Conservation (phyloP, 2,329 filamentous ascomycete genomes). For the Davidsoniella eucalypti region DNA sequence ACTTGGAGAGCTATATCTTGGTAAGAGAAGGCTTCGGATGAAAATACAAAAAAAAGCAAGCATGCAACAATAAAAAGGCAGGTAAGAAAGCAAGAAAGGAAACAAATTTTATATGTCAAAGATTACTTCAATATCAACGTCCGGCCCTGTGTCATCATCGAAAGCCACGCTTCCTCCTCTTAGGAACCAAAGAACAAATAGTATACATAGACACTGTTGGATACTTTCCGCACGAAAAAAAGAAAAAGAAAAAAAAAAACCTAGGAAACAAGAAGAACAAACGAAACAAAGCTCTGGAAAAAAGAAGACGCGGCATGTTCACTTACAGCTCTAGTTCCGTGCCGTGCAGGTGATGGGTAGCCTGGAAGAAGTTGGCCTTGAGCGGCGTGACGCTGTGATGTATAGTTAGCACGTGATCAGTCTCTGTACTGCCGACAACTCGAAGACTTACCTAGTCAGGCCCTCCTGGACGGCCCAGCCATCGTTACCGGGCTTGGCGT, state of each 20-base stretch:
- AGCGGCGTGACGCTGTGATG: conserved; percentile 63
- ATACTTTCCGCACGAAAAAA: not conserved
- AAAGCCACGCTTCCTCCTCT: conserved; percentile 1
- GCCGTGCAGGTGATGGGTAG: conserved; percentile 41
- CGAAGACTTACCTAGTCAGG: conserved; percentile 52
- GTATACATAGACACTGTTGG: no score
- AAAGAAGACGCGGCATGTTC: not conserved
- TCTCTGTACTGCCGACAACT: not conserved
- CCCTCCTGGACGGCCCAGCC: conserved; percentile 85
- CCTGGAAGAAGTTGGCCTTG: conserved; percentile 84
- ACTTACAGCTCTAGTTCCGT: conserved; percentile 76
- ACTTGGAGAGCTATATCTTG: not conserved
- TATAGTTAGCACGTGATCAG: conserved; percentile 4
- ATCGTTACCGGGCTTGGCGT: conserved; percentile 66
- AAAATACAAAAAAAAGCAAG: not conserved
- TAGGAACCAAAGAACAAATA: not conserved
- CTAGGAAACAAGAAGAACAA: conserved; percentile 14
- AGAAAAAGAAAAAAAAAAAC: no score
- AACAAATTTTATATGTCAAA: not conserved
- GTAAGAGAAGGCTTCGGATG: not conserved
- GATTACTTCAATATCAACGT: not conserved
- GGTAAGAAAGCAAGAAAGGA: not conserved
- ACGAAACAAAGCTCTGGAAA: not conserved
- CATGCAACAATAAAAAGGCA: not conserved
- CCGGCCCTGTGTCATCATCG: conserved; percentile 1